Conservation (phyloP, 176 grass and related monocot genomes). For the Aegilops speltoides region DNA sequence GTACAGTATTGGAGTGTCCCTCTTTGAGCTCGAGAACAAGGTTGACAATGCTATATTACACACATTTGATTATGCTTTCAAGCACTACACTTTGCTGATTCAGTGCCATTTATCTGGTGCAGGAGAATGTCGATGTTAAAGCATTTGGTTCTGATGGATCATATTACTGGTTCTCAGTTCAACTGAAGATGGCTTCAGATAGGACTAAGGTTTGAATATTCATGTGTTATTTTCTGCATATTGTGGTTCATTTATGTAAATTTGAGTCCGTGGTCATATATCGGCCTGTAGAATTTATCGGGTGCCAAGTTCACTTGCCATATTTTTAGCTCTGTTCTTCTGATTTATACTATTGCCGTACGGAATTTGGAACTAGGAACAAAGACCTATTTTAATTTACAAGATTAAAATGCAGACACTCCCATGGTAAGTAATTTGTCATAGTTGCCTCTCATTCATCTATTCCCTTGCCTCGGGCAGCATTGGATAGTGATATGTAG, state of each 20-base stretch:
- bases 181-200: slow-evolving; percentile 96
- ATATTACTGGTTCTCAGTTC: slow-evolving; percentile 86
- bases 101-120: slow-evolving; percentile 33
- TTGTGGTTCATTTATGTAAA: slow-evolving; percentile 12
- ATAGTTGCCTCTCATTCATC: slow-evolving; percentile 43
- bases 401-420: slow-evolving; percentile 31
- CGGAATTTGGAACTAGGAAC: neutral
- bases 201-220: slow-evolving; percentile 83
- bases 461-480: slow-evolving; percentile 27
- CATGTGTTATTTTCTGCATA: neutral
- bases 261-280: neutral
- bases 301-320: neutral
- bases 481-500: slow-evolving; percentile 41
- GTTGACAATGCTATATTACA: slow-evolving; percentile 34
- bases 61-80: neutral
- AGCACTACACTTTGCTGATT: slow-evolving; percentile 10
- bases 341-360: neutral
- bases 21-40: slow-evolving; percentile 96
- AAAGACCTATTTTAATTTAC: neutral
- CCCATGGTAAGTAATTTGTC: slow-evolving; percentile 40
- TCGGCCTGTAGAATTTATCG: neutral
- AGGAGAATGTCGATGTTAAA: slow-evolving; percentile 90
- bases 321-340: neutral
- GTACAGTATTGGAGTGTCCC: slow-evolving; percentile 84
- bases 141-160: slow-evolving; percentile 87